phyloP scores from a whole-genome alignment of 2,329 filamentous ascomycete species.

The Aureobasidium uvarum region DNA sequence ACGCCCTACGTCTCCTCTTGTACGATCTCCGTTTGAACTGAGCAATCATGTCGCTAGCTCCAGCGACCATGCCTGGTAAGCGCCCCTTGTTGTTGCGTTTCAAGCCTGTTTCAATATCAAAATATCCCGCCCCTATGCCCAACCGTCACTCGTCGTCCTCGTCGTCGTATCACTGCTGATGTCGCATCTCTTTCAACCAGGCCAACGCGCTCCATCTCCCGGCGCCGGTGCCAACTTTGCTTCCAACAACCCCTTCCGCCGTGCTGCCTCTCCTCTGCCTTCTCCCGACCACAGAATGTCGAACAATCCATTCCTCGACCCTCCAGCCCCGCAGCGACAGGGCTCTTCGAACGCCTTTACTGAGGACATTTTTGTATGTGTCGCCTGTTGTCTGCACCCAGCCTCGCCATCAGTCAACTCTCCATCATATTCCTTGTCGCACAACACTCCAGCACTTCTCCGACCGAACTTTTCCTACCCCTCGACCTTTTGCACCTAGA shows the following conservation, averaged over 20 bases:
- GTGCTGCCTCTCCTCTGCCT: conserved; percentile 58
- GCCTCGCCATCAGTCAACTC: conserved; percentile 15
- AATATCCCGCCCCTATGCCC: conserved; percentile 4
- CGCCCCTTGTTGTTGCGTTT: conserved; percentile 11
- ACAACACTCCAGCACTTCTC: conserved; percentile 4
- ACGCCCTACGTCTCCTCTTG: conserved; percentile 12
- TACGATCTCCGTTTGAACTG: conserved; percentile 7
- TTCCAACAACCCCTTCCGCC: conserved; percentile 77
- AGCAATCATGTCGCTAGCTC: conserved; percentile 43
- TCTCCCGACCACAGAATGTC: conserved; percentile 53
- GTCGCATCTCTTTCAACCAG: conserved; percentile 14
- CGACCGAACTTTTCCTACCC: no score
- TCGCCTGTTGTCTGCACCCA: background rate
- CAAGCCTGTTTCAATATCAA: conserved; percentile 26
- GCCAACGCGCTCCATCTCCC: conserved; percentile 48
- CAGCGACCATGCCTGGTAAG: conserved; percentile 45
- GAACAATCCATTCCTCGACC: conserved; percentile 70
- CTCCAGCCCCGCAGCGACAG: conserved; percentile 30
- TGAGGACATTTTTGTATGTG: conserved; percentile 75
- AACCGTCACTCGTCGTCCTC: background rate
- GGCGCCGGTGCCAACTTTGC: conserved; percentile 61
- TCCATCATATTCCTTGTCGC: conserved; percentile 9
- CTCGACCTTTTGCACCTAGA: background rate
- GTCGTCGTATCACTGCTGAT: conserved; percentile 11
- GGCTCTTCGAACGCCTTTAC: conserved; percentile 45